Base-by-base conservation (phyloP, 345 rosid genomes). In the Rhizophora apiculata region DNA sequence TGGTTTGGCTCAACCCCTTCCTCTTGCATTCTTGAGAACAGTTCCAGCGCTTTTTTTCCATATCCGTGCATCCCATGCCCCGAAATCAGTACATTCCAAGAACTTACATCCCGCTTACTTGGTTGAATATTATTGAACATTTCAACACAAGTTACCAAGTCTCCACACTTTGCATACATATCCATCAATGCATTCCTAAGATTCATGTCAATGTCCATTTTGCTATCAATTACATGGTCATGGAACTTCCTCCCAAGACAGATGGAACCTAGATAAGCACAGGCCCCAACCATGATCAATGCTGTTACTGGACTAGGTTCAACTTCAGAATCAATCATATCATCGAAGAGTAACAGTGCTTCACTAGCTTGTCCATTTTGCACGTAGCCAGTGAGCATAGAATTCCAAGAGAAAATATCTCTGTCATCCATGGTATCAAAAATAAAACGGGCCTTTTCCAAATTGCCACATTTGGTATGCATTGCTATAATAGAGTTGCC, bases 101-200 rank as follows among this genome's bases (percentile, higher is more conserved):
- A 73, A 52, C 69, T 65, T 37, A 75, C 76, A 65, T 80, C 62
- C 3, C 66, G 63, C 68, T 75, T 74, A 65, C 72, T 68, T 0
- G 72, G 82, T 70, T 65, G 68, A 51, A 76, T 72, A 48, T 68
- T 61, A 49, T 80, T 71, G 72, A 88, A 88, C 73, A 85, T 72
- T 22, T 26, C 67, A 68, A 69, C 61, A 34, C 86, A 82, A 21
- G 86, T 78, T 29, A 74, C 74, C 48, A 88, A 72, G 62, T 85
- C 84, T 46, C 93, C 89, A 68, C 87, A 85, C 76, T 86, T 88
- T 3, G 84, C 87, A 64, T 84, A 83, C 89, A 83, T 83, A 72
- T 80, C 86, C 56, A 80, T 73, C 76, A 86, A 31, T 36, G 90
- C 85, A 76, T 77, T 86, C 57, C 65, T 29, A 19, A 86, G 79